phyloP scores from a whole-genome alignment of 805 yeast species.

The Hanseniaspora nectarophila region DNA sequence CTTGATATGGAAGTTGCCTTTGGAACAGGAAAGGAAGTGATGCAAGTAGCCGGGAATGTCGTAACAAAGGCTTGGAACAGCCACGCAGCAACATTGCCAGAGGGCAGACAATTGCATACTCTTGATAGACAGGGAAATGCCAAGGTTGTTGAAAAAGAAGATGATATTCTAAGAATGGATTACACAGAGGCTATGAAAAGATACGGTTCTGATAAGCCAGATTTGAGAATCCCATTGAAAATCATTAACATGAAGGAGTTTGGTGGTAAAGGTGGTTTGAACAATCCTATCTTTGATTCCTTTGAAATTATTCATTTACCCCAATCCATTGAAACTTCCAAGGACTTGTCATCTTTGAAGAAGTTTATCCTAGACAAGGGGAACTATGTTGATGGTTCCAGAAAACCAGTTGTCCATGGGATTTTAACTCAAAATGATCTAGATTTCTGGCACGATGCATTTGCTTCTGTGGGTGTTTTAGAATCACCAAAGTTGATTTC shows the following conservation, averaged over 20 bases:
- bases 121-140: conserved; percentile 21
- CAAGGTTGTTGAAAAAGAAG: conserved; percentile 17
- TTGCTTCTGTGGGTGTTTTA: conserved; percentile 26
- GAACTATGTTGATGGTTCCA: conserved; percentile 35
- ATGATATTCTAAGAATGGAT: conserved; percentile 35
- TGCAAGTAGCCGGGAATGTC: conserved; percentile 46
- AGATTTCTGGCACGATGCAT: conserved; percentile 34
- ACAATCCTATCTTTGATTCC: conserved; percentile 44
- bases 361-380: conserved; percentile 30
- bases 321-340: conserved; percentile 32
- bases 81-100: conserved; percentile 26
- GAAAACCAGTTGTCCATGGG: conserved; percentile 48
- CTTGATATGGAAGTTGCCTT: conserved; percentile 91
- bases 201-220: conserved; percentile 93
- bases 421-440: conserved; percentile 35
- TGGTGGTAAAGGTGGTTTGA: conserved; percentile 29
- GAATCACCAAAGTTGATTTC: conserved; percentile 27
- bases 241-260: conserved; percentile 39
- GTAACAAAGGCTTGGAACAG: conserved; percentile 46
- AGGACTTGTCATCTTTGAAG: conserved; percentile 26
- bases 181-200: conserved; percentile 57
- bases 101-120: conserved; percentile 23
- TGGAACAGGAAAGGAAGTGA: conserved; percentile 57
- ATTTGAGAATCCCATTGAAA: conserved; percentile 51
- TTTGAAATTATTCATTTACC: conserved; percentile 57